Conservation (phyloP, 495 filamentous ascomycete species). For the Aspergillus olivimuriae region DNA sequence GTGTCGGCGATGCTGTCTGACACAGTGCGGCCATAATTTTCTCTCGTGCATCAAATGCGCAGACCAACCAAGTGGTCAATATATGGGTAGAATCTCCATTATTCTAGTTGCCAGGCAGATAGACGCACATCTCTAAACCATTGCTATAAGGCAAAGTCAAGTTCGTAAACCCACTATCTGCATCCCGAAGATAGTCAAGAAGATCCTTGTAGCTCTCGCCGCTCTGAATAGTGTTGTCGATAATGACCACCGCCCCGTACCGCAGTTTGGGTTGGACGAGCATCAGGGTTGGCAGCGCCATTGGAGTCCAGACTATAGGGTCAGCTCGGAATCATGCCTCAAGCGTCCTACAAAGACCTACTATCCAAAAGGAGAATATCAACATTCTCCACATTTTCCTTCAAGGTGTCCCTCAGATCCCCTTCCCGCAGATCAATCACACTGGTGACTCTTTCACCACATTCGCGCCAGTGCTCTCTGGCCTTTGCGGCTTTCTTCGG, state of each 20-base stretch:
- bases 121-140: constrained; percentile 11
- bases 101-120: constrained; percentile 1
- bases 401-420: constrained; percentile 47
- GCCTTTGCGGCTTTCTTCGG: constrained; percentile 39
- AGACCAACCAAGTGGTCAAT: too few species aligned
- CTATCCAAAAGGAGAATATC: constrained; percentile 54
- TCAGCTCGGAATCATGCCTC: not conserved
- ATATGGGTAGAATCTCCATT: not conserved
- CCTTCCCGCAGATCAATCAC: constrained; percentile 51
- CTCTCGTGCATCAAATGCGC: too few species aligned
- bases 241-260: constrained; percentile 43
- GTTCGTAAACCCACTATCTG: constrained; percentile 6
- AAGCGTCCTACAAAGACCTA: constrained; percentile 21
- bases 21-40: too few species aligned
- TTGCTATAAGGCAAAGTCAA: constrained; percentile 7
- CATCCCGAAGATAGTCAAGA: constrained; percentile 18
- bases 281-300: constrained; percentile 45
- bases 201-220: constrained; percentile 31
- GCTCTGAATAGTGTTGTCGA: constrained; percentile 40
- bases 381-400: constrained; percentile 33
- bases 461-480: constrained; percentile 40
- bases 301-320: constrained; percentile 43
- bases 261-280: constrained; percentile 38
- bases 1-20: too few species aligned
- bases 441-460: constrained; percentile 33